Conservation (phyloP, 495 filamentous ascomycete species). For the Podospora pseudoanserina region DNA sequence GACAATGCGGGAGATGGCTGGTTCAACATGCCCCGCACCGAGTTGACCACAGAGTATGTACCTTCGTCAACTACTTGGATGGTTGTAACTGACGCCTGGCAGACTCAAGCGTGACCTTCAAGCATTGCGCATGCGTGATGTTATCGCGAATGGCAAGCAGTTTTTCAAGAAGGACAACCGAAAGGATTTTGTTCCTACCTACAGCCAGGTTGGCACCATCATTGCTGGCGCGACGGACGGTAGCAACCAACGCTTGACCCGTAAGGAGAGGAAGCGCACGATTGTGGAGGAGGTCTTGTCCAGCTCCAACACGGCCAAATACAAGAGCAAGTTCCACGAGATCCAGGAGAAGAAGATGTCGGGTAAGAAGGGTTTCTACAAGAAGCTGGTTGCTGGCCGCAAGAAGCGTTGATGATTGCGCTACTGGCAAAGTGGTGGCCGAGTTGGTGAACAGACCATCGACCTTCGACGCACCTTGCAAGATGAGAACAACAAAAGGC, state of each 20-base stretch:
- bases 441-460: background rate
- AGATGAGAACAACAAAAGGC: background rate
- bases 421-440: background rate
- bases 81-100: background rate
- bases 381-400: constrained; percentile 31
- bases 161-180: constrained; percentile 79
- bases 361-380: constrained; percentile 31
- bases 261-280: constrained; percentile 83
- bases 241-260: constrained; percentile 69
- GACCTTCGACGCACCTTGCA: background rate
- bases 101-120: constrained; percentile 77
- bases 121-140: constrained; percentile 79
- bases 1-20: constrained; percentile 61
- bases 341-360: constrained; percentile 34
- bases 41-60: constrained; percentile 64
- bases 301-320: constrained; percentile 45
- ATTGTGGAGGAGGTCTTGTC: constrained; percentile 86
- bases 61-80: background rate
- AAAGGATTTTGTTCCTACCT: constrained; percentile 66
- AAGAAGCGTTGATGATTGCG: constrained; percentile 26
- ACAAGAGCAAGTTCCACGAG: constrained; percentile 36
- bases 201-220: constrained; percentile 83
- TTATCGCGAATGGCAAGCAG: constrained; percentile 76
- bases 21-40: constrained; percentile 82
- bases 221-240: constrained; percentile 88